phyloP scores from a whole-genome alignment of 1,284 basidiomycete genomes.

The Termitomyces sp. region DNA sequence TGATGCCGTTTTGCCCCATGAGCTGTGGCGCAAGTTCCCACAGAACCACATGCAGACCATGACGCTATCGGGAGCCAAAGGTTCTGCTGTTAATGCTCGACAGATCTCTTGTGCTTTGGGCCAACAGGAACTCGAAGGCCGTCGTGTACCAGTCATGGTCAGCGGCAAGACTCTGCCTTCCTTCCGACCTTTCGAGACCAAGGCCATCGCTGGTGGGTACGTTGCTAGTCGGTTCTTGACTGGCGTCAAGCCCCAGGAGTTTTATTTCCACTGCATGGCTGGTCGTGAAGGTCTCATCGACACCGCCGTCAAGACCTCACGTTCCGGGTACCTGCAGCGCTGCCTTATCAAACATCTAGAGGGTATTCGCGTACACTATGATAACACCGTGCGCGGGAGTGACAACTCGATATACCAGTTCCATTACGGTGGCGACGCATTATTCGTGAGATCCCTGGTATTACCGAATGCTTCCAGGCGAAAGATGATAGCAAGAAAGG shows the following conservation, averaged over 20 bases:
- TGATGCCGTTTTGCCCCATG: constrained; percentile 85
- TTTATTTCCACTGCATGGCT: constrained; percentile 99
- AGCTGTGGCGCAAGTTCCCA: constrained; percentile 89
- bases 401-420: constrained; percentile 96
- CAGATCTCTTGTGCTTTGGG: constrained; percentile 97
- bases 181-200: constrained; percentile 96
- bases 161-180: constrained; percentile 98
- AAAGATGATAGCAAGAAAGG: constrained; percentile 55
- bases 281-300: constrained; percentile 99
- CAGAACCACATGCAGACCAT: constrained; percentile 99
- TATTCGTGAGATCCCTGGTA: constrained; percentile 84
- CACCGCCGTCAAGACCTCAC: constrained; percentile 98
- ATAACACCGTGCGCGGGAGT: constrained; percentile 95
- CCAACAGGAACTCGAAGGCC: constrained; percentile 96
- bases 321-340: constrained; percentile 97
- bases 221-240: constrained; percentile 99
- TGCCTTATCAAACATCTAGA: constrained; percentile 99
- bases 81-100: constrained; percentile 94
- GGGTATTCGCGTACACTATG: constrained; percentile 94
- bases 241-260: constrained; percentile 97
- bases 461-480: constrained; percentile 76
- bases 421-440: constrained; percentile 95
- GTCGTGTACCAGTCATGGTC: constrained; percentile 98
- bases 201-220: constrained; percentile 97
- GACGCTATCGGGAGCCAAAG: constrained; percentile 98